Percentiles rank a stretch among this genome's conserved stretches.
These are phyloP conservation scores for Hortiboletus flavorubellus DNA, from an alignment of 768 basidiomycete genomes.

Conservation along the genomic window DNA sequence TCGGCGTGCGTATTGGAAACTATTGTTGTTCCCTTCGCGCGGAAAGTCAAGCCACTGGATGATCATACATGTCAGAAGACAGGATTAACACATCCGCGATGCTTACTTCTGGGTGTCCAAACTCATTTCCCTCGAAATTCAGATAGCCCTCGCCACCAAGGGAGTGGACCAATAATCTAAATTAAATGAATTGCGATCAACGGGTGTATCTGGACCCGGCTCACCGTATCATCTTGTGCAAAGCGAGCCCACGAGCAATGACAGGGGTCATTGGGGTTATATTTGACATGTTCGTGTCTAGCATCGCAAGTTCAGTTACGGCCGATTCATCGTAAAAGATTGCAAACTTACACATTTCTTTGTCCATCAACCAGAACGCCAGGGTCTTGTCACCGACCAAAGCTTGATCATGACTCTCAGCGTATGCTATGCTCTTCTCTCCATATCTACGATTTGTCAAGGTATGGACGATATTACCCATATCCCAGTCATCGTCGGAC, in stretches of 20 bases:
- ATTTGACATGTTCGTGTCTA: conserved; percentile 95
- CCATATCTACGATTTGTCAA: conserved; percentile 84
- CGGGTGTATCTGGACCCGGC: neutral
- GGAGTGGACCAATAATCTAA: conserved; percentile 82
- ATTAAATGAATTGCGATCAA: neutral
- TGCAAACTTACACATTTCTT: conserved; percentile 88
- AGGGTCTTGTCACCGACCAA: conserved; percentile 98
- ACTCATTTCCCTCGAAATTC: conserved; percentile 98
- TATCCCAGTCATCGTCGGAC: conserved; percentile 82
- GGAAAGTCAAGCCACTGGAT: conserved; percentile 98
- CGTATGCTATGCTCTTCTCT: conserved; percentile 90
- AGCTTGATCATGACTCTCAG: conserved; percentile 97
- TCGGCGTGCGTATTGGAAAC: conserved; percentile 94
- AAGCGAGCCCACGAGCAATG: conserved; percentile 82
- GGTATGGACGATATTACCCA: conserved; percentile 83
- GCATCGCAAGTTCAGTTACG: neutral
- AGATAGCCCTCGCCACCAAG: conserved; percentile 97
- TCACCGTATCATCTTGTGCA: conserved; percentile 98
- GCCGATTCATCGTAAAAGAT: neutral
- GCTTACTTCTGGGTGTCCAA: conserved; percentile 92
- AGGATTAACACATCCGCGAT: neutral
- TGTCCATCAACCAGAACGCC: conserved; percentile 99
- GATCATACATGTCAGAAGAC: neutral
- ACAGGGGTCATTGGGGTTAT: conserved; percentile 75
- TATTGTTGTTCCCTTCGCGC: conserved; percentile 90